A percentile compares a stretch with the other conserved stretches of the same genome.
Conservation (phyloP, 2,329 filamentous ascomycete species). For the Paecilomyces sp. region DNA sequence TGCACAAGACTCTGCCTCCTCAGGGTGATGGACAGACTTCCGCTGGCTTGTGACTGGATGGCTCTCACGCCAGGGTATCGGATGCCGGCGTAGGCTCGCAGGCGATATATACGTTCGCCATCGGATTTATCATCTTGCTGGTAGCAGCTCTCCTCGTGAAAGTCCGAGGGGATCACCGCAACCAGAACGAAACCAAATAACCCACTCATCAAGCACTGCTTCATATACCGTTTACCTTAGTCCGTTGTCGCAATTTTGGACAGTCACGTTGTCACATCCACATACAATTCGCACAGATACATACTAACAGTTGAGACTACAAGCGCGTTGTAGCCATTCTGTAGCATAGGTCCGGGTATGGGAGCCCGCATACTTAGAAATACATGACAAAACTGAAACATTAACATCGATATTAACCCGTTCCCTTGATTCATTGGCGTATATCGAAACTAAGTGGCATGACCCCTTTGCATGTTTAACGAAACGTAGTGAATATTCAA, state of each 20-base stretch:
- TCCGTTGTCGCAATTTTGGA: neutral
- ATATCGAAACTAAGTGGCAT: no score
- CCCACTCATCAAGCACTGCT: neutral
- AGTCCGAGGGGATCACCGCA: neutral
- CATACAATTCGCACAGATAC: neutral
- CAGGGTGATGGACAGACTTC: constrained; percentile 27
- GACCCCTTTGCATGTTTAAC: no score
- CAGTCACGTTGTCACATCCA: neutral
- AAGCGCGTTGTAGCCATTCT: neutral
- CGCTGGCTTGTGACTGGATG: constrained; percentile 29
- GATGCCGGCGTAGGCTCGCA: neutral
- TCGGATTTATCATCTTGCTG: neutral
- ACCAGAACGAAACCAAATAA: neutral
- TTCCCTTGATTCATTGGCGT: neutral
- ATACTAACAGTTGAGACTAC: neutral
- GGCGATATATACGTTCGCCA: neutral
- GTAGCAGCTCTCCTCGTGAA: neutral
- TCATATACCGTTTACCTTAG: neutral
- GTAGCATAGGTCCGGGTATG: neutral
- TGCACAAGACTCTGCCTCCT: constrained; percentile 46
- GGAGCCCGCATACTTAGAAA: neutral
- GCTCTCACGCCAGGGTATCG: neutral
- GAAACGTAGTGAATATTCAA: no score
- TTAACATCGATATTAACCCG: neutral
- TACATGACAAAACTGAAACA: neutral